Percentiles rank a stretch among this genome's conserved stretches.
These are phyloP conservation scores for Pythium sukuiense DNA, from an alignment of 352 stramenopile species.

Conservation along the genomic window DNA sequence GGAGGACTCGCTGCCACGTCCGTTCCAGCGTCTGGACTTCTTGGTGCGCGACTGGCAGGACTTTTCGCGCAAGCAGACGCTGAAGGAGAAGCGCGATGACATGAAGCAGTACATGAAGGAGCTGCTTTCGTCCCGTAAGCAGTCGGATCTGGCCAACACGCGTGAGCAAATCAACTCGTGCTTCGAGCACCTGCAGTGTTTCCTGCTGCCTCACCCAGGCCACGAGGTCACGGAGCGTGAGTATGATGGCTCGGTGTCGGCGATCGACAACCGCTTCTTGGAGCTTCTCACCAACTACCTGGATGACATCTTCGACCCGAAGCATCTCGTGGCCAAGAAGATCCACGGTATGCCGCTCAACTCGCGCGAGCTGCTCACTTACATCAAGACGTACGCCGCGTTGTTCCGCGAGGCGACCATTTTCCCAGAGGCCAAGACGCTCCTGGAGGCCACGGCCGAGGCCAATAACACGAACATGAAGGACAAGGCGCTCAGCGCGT, in stretches of 20 bases:
- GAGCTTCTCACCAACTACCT: conserved; percentile 95
- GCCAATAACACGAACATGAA: conserved; percentile 97
- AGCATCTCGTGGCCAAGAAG: conserved; percentile 90
- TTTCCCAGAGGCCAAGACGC: conserved; percentile 97
- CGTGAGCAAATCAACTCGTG: conserved; percentile 96
- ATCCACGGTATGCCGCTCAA: conserved; percentile 94
- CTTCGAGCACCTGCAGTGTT: conserved; percentile 96
- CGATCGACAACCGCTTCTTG: conserved; percentile 94
- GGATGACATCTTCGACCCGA: conserved; percentile 91
- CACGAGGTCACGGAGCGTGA: conserved; percentile 96
- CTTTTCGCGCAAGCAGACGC: conserved; percentile 90
- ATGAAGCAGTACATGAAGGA: conserved; percentile 95
- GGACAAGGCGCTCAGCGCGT: conserved; percentile 83
- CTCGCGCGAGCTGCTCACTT: conserved; percentile 93
- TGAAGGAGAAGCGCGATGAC: conserved; percentile 88
- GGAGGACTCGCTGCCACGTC: conserved; percentile 44
- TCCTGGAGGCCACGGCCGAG: conserved; percentile 96
- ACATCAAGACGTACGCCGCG: conserved; percentile 96
- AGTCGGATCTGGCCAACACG: conserved; percentile 93
- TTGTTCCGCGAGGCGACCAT: conserved; percentile 95
- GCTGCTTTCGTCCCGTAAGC: conserved; percentile 90
- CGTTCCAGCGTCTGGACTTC: conserved; percentile 99
- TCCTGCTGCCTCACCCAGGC: conserved; percentile 96
- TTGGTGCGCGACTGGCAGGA: conserved; percentile 99
- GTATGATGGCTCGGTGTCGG: conserved; percentile 94